Percentiles rank a stretch among this genome's conserved stretches.
Evolutionary conservation across 2,329 filamentous ascomycete genomes (phyloP).

Genomic region (Phaeomoniella chlamydospora): DNA sequence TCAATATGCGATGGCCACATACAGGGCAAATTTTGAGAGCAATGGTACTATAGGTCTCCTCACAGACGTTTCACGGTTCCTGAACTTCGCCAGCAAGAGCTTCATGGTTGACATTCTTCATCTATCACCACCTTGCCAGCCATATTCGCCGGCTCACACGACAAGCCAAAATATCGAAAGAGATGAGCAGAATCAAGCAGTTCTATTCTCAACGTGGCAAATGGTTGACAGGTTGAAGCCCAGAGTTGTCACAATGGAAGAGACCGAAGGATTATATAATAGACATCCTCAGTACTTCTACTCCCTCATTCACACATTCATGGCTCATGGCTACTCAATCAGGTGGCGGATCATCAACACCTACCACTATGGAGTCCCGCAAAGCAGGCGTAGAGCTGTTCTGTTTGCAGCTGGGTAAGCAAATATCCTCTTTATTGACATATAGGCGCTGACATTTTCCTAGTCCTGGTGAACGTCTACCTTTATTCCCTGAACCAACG

Average conservation of each 20-base stretch:
- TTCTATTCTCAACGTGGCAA: slow-evolving; percentile 30
- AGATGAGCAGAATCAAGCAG: slow-evolving; percentile 54
- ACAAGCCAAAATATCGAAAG: slow-evolving; percentile 28
- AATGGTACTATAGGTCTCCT: slow-evolving; percentile 14
- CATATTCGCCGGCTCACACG: slow-evolving; percentile 60
- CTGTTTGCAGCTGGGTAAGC: slow-evolving; percentile 38
- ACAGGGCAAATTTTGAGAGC: slow-evolving; percentile 40
- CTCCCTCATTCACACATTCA: slow-evolving; percentile 48
- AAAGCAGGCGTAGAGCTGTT: slow-evolving; percentile 32
- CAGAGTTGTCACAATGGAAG: slow-evolving; percentile 61
- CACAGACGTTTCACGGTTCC: slow-evolving; percentile 35
- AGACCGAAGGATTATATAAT: slow-evolving; percentile 55
- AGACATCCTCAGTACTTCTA: slow-evolving; percentile 42
- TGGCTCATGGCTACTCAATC: slow-evolving; percentile 51
- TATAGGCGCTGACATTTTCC: slow-evolving; percentile 37
- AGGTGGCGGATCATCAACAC: slow-evolving; percentile 49
- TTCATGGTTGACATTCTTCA: slow-evolving; percentile 54
- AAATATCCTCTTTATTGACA: slow-evolving; percentile 9
- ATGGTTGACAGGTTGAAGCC: slow-evolving; percentile 47
- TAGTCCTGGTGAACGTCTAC: slow-evolving; percentile 58
- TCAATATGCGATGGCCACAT: slow-evolving; percentile 40
- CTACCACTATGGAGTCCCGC: slow-evolving; percentile 34
- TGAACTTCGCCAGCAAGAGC: slow-evolving; percentile 16
- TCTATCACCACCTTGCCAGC: slow-evolving; percentile 64
- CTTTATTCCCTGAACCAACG: slow-evolving; percentile 48